Evolutionary conservation across 345 rosid genomes (phyloP).

Genomic region (Passiflora organensis): DNA sequence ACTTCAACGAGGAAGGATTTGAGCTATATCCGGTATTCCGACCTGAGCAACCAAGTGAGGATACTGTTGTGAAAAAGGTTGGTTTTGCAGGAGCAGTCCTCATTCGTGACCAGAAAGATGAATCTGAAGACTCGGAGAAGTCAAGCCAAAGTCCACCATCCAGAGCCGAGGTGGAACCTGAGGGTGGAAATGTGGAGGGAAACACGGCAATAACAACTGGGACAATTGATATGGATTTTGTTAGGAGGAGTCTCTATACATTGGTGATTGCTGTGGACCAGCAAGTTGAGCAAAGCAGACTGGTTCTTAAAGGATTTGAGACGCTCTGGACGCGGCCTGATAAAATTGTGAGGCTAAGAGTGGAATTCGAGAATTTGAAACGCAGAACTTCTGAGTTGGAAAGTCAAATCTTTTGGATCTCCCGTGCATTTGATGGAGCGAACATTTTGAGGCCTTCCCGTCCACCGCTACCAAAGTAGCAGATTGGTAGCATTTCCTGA

Average conservation of each 20-base stretch:
- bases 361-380: constrained; percentile 51
- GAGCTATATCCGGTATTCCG: constrained; percentile 75
- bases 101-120: constrained; percentile 4
- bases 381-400: constrained; percentile 39
- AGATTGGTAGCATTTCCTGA: too few species aligned
- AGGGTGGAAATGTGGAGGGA: too few species aligned
- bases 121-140: constrained; percentile 6
- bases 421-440: constrained; percentile 13
- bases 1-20: constrained; percentile 65
- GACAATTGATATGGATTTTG: too few species aligned
- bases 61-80: constrained; percentile 20
- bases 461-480: too few species aligned
- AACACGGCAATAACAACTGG: too few species aligned
- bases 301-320: too few species aligned
- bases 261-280: too few species aligned
- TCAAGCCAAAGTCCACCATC: constrained; percentile 15
- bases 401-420: too few species aligned
- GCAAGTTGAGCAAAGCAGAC: too few species aligned
- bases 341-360: constrained; percentile 39
- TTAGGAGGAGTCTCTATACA: too few species aligned
- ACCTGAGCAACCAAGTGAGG: constrained; percentile 14
- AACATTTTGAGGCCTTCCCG: too few species aligned
- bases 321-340: too few species aligned
- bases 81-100: constrained; percentile 31
- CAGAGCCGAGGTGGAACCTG: background rate